These are phyloP conservation scores for Lichenothelia convexa DNA, from an alignment of 495 filamentous ascomycete genomes.

Conservation along the genomic window DNA sequence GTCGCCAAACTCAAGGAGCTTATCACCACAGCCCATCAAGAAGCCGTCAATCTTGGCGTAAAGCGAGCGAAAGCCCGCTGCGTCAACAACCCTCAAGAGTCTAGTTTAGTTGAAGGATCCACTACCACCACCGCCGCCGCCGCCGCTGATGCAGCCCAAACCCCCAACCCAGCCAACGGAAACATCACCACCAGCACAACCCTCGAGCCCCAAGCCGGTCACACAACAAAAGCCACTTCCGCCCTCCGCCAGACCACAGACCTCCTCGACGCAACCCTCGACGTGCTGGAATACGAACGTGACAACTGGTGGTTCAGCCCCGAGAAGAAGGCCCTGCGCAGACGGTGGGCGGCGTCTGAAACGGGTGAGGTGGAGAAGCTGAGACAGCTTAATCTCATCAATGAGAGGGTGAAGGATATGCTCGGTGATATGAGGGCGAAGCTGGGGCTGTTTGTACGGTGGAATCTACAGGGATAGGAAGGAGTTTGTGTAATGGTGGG, in stretches of 20 bases:
- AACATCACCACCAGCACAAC: background rate
- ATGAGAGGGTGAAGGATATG: conserved; percentile 1
- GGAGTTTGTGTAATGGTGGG: too few species aligned
- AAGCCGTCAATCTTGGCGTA: background rate
- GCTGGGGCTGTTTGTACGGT: conserved; percentile 4
- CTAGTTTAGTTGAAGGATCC: too few species aligned
- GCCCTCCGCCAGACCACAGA: background rate
- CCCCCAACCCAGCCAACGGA: background rate
- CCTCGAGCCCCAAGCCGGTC: background rate
- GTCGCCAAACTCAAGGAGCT: conserved; percentile 5
- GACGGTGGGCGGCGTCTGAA: conserved; percentile 1
- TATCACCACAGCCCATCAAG: background rate
- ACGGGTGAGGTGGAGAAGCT: background rate
- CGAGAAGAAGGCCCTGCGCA: background rate
- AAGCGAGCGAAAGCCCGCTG: background rate
- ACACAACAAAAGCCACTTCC: background rate
- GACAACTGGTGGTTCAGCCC: conserved; percentile 4
- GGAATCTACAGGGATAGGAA: conserved; percentile 3
- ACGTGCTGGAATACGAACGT: background rate
- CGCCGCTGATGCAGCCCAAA: background rate
- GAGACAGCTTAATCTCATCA: conserved; percentile 4
- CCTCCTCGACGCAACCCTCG: background rate
- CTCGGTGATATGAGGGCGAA: conserved; percentile 6
- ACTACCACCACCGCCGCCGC: background rate
- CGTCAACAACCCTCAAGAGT: background rate